Base-by-base conservation (phyloP, 2,329 filamentous ascomycete species). In the Cercospora sp. region DNA sequence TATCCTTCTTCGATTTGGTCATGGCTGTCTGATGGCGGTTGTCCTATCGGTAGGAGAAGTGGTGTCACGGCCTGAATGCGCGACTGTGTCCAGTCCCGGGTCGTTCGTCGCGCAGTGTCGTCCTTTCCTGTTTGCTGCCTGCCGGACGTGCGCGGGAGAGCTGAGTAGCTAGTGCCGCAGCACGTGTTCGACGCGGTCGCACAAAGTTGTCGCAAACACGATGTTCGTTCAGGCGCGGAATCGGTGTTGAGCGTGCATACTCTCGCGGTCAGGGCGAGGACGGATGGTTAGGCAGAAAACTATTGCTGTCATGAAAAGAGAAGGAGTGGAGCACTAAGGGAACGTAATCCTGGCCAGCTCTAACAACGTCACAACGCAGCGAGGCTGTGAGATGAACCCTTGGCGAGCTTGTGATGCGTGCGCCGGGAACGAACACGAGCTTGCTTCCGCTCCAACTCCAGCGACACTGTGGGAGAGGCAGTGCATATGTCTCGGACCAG, bases 1-100 rank as follows among this genome's bases (percentile, higher is more conserved):
- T 86, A 78, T 86, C 85, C 76, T 85, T 85, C 76, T 84, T 83
- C 67, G 85, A 81, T 75, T 82, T 85, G 66, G 83, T 82, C 85
- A 86, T 86, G 26, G 57, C 42, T 60, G 16, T n/a, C 26, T 60
- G 26, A 18, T 18, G 30, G 28, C 31, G 18, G n/a, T 26, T n/a
- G 53, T 57, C 31, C 30, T 12, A 26, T 58, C 62, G 33, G 33
- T 33, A 6, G 33, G n/a, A n/a, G 16, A 42, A 42, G 36, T 42
- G 8, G 36, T 42, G 36, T n/a, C 36, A 42, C 36, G 8, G 36
- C 36, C 36, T 1, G 36, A 42, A 42, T n/a, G 36, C 36, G 36
- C 36, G 36, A 42, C 36, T 42, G 36, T 42, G 36, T 42, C 42
- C 33, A 28, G 40, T 60, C 20, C 9, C 55, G 12, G 55, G 13